Percentiles rank a stretch among this genome's conserved stretches.
phyloP scores from a whole-genome alignment of 1,284 basidiomycete species.

The Cryptococcus sp. region DNA sequence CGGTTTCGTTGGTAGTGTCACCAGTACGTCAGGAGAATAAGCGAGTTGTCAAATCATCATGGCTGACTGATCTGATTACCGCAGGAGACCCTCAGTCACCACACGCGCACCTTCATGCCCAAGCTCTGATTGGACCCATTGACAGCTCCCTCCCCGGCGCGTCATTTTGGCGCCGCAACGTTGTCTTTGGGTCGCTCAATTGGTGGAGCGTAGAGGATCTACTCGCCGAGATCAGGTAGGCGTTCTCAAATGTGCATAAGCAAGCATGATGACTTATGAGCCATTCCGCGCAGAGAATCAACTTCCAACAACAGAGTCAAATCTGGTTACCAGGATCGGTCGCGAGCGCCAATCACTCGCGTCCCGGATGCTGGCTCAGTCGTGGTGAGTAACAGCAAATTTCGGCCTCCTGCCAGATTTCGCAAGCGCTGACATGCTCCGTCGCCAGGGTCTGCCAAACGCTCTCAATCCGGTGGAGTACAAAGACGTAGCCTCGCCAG shows the following conservation, averaged over 20 bases:
- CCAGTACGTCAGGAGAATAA: constrained; percentile 23
- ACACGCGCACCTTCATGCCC: constrained; percentile 49
- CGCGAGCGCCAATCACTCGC: constrained; percentile 39
- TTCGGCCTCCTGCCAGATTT: not conserved
- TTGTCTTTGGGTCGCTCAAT: constrained; percentile 45
- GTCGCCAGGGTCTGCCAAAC: constrained; percentile 36
- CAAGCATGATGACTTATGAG: not conserved
- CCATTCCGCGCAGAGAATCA: constrained; percentile 35
- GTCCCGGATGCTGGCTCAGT: constrained; percentile 47
- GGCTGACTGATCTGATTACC: not conserved
- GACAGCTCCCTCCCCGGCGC: constrained; percentile 42
- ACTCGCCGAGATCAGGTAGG: constrained; percentile 51
- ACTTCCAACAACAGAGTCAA: constrained; percentile 52
- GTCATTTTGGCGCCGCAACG: constrained; percentile 46
- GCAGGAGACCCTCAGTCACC: constrained; percentile 49
- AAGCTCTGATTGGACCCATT: constrained; percentile 46
- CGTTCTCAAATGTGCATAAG: not conserved
- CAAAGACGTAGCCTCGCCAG: constrained; percentile 7
- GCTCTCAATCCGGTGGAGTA: constrained; percentile 33
- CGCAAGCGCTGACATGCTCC: not conserved
- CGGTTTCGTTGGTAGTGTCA: constrained; percentile 42
- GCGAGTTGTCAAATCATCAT: not conserved
- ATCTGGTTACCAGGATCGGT: constrained; percentile 43
- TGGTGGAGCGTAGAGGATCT: constrained; percentile 53
- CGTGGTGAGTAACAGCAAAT: constrained; percentile 24